Evolutionary conservation across 108 stramenopile genomes (phyloP).

Genomic region (Licmophora abbreviata): DNA sequence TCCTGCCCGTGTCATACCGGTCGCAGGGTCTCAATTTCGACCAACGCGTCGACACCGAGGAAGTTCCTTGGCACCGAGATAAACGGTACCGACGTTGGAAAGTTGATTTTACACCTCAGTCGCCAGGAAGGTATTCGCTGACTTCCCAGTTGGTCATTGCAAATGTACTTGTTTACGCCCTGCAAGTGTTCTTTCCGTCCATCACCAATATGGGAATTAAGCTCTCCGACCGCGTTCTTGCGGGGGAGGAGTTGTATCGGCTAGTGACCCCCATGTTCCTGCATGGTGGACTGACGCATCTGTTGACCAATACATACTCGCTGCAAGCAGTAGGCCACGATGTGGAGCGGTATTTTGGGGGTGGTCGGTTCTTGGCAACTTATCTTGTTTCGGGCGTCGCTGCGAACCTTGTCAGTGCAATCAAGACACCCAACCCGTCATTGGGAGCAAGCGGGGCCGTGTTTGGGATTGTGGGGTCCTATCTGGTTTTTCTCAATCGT

Average conservation of each 20-base stretch:
- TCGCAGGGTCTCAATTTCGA: too few relatives aligned
- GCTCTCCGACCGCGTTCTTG: slow-evolving; percentile 47
- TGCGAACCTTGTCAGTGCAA: slow-evolving; percentile 59
- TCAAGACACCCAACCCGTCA: slow-evolving; percentile 62
- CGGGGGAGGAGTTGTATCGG: slow-evolving; percentile 63
- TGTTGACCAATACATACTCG: slow-evolving; percentile 63
- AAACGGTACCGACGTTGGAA: neutral
- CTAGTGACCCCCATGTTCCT: slow-evolving; percentile 70
- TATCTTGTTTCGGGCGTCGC: slow-evolving; percentile 64
- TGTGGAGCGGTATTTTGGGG: slow-evolving; percentile 50
- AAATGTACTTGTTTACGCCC: slow-evolving; percentile 43
- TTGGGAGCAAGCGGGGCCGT: slow-evolving; percentile 80
- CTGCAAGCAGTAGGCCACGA: slow-evolving; percentile 48
- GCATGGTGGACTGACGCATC: slow-evolving; percentile 60
- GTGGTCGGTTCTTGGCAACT: slow-evolving; percentile 40
- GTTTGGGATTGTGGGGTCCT: slow-evolving; percentile 73
- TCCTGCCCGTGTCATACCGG: too few relatives aligned
- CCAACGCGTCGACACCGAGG: too few relatives aligned
- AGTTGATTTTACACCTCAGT: neutral
- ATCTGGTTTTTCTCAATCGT: slow-evolving; percentile 57
- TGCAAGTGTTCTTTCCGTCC: slow-evolving; percentile 43
- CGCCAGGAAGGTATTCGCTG: slow-evolving; percentile 7
- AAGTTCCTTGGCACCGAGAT: too few relatives aligned
- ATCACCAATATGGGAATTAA: slow-evolving; percentile 65
- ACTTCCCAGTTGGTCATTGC: slow-evolving; percentile 18